A percentile compares a stretch with the other conserved stretches of the same genome.
phyloP scores from a whole-genome alignment of 495 filamentous ascomycete genomes.

The Halenospora varia region DNA sequence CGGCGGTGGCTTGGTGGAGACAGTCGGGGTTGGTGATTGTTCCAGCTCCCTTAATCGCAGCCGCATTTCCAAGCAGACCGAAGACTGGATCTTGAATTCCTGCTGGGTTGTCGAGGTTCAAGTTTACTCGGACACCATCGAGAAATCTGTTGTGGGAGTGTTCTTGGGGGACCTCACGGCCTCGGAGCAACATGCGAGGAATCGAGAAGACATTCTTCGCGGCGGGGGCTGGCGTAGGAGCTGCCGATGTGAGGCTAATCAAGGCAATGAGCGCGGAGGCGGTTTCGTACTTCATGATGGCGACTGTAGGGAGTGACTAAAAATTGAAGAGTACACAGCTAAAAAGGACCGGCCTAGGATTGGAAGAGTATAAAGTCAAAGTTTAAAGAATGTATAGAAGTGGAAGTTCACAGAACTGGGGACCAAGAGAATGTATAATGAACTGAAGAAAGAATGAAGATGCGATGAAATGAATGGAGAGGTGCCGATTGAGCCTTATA shows the following conservation, averaged over 20 bases:
- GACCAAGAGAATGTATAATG: conserved; percentile 19
- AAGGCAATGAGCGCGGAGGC: conserved; percentile 33
- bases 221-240: conserved; percentile 14
- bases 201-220: conserved; percentile 17
- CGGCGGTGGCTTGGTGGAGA: conserved; percentile 62
- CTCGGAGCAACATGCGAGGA: conserved; percentile 25
- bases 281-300: conserved; percentile 32
- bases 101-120: conserved; percentile 58
- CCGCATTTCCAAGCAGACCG: conserved; percentile 57
- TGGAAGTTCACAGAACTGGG: conserved; percentile 20
- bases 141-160: conserved; percentile 59
- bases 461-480: conserved; percentile 15
- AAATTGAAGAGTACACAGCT: conserved; percentile 29
- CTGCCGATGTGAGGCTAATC: conserved; percentile 31
- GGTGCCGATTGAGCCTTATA: conserved; percentile 13
- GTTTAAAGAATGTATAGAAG: conserved; percentile 18
- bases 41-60: conserved; percentile 53
- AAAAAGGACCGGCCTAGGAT: conserved; percentile 31
- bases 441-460: conserved; percentile 21
- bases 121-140: conserved; percentile 35
- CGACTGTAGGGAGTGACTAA: conserved; percentile 27
- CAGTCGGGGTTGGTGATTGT: conserved; percentile 56
- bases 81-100: conserved; percentile 57
- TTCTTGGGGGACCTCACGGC: conserved; percentile 42
- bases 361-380: conserved; percentile 22